phyloP scores from a whole-genome alignment of 305 asterid species.

The Stenogyne calaminthoides region DNA sequence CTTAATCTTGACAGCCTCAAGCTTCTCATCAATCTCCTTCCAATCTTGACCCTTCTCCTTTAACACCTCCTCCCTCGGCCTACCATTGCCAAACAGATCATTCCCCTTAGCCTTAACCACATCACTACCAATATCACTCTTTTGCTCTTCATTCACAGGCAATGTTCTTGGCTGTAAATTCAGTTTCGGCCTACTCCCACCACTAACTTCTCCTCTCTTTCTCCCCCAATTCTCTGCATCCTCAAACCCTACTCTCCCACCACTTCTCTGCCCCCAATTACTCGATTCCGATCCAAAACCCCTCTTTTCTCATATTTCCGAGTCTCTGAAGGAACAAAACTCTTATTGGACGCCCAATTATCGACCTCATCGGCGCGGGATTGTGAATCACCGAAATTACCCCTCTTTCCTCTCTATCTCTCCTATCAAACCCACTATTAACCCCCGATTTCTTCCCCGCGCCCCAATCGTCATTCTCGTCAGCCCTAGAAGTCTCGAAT shows the following conservation, averaged over 20 bases:
- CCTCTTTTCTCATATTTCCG: conserved; percentile 59
- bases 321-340: conserved; percentile 61
- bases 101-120: conserved; percentile 55
- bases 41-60: conserved; percentile 83
- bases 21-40: no score
- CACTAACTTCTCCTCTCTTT: conserved; percentile 38
- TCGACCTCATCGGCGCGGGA: conserved; percentile 79
- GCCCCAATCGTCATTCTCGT: conserved; percentile 78
- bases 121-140: conserved; percentile 30
- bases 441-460: conserved; percentile 51
- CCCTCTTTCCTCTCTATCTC: conserved; percentile 73
- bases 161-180: conserved; percentile 46
- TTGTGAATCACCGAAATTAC: conserved; percentile 62
- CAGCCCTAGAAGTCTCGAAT: conserved; percentile 70
- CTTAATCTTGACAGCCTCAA: no score
- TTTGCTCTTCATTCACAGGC: conserved; percentile 33
- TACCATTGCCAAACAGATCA: conserved; percentile 78
- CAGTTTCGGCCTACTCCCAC: conserved; percentile 42
- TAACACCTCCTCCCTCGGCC: conserved; percentile 97
- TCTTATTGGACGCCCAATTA: no score
- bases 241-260: no score
- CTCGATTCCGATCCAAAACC: conserved; percentile 61
- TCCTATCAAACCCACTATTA: conserved; percentile 55
- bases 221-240: conserved; percentile 49
- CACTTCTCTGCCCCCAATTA: no score